A percentile compares a stretch with the other conserved stretches of the same genome.
Conservation (phyloP, 225 moss, liverwort and hornwort genomes). For the Climacium dendroides region DNA sequence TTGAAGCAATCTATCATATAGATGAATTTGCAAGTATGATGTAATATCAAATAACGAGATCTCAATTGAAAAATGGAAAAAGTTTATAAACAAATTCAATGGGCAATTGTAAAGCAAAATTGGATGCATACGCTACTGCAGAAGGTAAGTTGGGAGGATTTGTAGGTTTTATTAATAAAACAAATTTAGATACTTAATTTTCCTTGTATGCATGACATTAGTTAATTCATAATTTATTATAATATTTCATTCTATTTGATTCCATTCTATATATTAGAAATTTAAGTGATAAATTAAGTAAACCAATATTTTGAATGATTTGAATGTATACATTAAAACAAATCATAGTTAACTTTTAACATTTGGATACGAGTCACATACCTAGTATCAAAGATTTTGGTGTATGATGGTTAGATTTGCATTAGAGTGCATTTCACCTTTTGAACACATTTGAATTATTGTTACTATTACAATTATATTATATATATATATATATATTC, state of each 20-base stretch:
- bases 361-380: rapidly evolving
- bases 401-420: not conserved
- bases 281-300: not conserved
- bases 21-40: not conserved
- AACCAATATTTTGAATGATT: not conserved
- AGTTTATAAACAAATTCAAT: not conserved
- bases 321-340: not conserved
- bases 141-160: not conserved
- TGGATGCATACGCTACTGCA: not conserved
- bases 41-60: too few species aligned
- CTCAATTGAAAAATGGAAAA: not conserved
- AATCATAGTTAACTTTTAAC: not conserved
- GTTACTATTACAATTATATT: not conserved
- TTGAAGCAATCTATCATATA: not conserved
- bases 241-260: too few species aligned
- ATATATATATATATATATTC: too few species aligned
- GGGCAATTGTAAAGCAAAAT: not conserved
- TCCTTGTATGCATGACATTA: not conserved
- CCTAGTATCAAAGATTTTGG: not conserved
- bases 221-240: too few species aligned
- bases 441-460: not conserved
- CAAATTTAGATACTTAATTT: not conserved
- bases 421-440: too few species aligned
- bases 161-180: not conserved
- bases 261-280: not conserved